Percentiles rank a stretch among this genome's conserved stretches.
Evolutionary conservation across 768 basidiomycete species (phyloP).

Genomic region (Coprinopsis sp.): DNA sequence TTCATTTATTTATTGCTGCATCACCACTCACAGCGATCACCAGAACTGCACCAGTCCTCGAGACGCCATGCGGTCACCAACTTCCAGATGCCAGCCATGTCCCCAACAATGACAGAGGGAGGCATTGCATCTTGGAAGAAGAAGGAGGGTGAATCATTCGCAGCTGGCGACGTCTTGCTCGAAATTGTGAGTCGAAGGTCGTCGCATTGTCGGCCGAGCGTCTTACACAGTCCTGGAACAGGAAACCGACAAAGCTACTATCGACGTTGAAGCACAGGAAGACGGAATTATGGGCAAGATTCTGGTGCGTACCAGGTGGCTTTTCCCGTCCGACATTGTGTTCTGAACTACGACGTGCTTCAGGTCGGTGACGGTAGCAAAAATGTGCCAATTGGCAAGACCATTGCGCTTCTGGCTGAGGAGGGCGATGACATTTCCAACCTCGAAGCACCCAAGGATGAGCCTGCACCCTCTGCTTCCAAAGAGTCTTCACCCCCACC

Average conservation of each 20-base stretch:
- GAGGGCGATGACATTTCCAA: conserved; percentile 94
- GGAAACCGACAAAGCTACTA: conserved; percentile 96
- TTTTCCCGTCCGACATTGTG: no score
- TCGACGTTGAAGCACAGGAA: conserved; percentile 98
- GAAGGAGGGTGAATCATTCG: conserved; percentile 74
- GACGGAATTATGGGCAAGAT: conserved; percentile 95
- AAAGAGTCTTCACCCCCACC: conserved; percentile 20
- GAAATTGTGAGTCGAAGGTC: conserved; percentile 89
- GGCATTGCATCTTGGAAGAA: conserved; percentile 91
- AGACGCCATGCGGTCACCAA: conserved; percentile 12
- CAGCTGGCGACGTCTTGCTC: conserved; percentile 78
- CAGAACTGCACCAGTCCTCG: conserved; percentile 16
- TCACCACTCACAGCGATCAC: neutral
- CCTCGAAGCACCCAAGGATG: conserved; percentile 59
- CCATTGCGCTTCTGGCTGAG: conserved; percentile 91
- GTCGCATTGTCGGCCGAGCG: no score
- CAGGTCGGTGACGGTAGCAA: conserved; percentile 67
- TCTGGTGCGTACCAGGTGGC: conserved; percentile 62
- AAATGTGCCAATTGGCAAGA: conserved; percentile 79
- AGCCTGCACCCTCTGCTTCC: conserved; percentile 23
- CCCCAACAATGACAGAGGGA: conserved; percentile 97
- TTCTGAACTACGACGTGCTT: no score
- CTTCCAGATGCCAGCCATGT: conserved; percentile 87
- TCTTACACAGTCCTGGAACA: conserved; percentile 25
- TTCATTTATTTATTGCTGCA: neutral